Evolutionary conservation across 768 basidiomycete species (phyloP).

Genomic region (Macrocybe gigantea): DNA sequence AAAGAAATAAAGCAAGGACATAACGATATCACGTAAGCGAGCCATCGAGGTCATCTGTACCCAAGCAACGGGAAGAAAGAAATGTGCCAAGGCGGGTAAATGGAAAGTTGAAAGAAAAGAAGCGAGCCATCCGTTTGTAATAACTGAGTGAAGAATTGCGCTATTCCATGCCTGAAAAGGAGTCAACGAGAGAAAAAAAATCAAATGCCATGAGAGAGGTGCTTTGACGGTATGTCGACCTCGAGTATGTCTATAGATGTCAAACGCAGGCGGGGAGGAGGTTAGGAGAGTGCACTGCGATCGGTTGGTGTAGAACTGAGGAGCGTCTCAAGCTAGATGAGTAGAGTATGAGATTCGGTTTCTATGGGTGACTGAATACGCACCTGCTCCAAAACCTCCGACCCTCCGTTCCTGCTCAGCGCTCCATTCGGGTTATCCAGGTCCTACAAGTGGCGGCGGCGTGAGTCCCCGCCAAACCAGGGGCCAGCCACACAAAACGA

Average conservation of each 20-base stretch:
- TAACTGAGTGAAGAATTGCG: too few relatives aligned
- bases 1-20: too few relatives aligned
- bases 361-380: not conserved
- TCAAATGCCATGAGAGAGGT: constrained; percentile 22
- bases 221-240: constrained; percentile 8
- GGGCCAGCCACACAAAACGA: not conserved
- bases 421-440: constrained; percentile 5
- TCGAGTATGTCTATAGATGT: not conserved
- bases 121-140: too few relatives aligned
- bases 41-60: too few relatives aligned
- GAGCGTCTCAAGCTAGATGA: constrained; percentile 14
- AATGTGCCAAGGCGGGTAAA: too few relatives aligned
- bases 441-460: constrained; percentile 1
- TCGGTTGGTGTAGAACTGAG: constrained; percentile 13
- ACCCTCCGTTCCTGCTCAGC: constrained; percentile 1
- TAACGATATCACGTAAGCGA: too few relatives aligned
- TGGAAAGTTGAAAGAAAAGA: too few relatives aligned
- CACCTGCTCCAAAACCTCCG: constrained; percentile 18
- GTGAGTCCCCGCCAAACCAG: constrained; percentile 4
- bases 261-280: not conserved
- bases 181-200: constrained; percentile 14
- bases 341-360: not conserved
- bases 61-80: too few relatives aligned
- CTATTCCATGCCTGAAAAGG: constrained; percentile 1
- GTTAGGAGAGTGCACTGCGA: constrained; percentile 10